phyloP scores from a whole-genome alignment of 1,284 basidiomycete species.

The Ustilago lituana region DNA sequence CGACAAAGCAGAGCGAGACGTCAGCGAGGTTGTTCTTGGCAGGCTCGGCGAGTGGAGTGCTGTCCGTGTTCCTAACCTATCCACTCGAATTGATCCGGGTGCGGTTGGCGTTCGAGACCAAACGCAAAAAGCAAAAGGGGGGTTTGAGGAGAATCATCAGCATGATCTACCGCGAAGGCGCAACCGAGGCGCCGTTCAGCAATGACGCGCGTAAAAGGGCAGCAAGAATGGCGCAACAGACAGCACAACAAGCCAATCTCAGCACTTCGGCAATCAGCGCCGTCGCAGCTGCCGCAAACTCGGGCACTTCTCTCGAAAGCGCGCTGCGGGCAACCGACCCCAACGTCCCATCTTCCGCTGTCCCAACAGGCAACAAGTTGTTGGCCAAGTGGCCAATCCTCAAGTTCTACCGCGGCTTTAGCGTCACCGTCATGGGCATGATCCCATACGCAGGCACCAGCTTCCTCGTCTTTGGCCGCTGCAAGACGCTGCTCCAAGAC shows the following conservation, averaged over 20 bases:
- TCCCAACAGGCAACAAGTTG: conserved; percentile 34
- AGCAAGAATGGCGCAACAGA: conserved; percentile 72
- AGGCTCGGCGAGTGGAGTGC: conserved; percentile 86
- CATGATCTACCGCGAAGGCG: conserved; percentile 64
- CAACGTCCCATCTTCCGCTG: conserved; percentile 26
- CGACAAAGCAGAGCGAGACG: conserved; percentile 80
- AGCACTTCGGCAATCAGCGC: conserved; percentile 32
- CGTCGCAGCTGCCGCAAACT: conserved; percentile 24
- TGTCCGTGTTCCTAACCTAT: conserved; percentile 90
- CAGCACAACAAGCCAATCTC: conserved; percentile 65
- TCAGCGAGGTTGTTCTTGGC: conserved; percentile 84
- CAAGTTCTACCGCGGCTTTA: conserved; percentile 95
- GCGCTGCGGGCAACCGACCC: conserved; percentile 34
- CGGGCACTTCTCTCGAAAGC: conserved; percentile 19
- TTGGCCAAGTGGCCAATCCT: conserved; percentile 68
- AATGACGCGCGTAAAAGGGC: conserved; percentile 56
- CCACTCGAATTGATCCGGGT: conserved; percentile 95
- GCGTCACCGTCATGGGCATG: conserved; percentile 72
- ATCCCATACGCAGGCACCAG: conserved; percentile 96
- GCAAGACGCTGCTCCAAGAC: conserved; percentile 58
- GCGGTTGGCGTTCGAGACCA: conserved; percentile 89
- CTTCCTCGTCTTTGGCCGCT: conserved; percentile 74
- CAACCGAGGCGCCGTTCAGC: conserved; percentile 61
- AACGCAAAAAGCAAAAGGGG: conserved; percentile 65
- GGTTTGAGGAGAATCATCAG: conserved; percentile 53